phyloP scores from a whole-genome alignment of 768 basidiomycete species.

The Tylopilus sp. region DNA sequence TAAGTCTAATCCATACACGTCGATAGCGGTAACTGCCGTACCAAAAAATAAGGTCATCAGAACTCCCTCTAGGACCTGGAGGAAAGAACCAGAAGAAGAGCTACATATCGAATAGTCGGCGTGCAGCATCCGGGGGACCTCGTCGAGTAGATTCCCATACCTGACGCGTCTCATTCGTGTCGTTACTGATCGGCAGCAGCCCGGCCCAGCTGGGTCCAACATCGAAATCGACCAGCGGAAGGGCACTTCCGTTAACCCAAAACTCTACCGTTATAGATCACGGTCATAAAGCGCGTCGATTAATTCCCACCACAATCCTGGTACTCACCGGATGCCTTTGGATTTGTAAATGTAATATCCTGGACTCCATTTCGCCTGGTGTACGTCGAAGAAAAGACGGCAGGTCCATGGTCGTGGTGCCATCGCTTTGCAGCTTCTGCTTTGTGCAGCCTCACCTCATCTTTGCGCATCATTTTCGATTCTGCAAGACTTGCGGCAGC shows the following conservation, averaged over 20 bases:
- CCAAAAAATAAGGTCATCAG: constrained; percentile 78
- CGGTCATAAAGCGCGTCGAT: too few species aligned
- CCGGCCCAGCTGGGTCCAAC: constrained; percentile 76
- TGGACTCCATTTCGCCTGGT: constrained; percentile 33
- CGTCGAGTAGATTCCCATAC: constrained; percentile 26
- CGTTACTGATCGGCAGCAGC: constrained; percentile 63
- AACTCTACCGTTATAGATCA: constrained; percentile 44
- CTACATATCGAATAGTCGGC: constrained; percentile 36
- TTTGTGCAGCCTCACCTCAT: constrained; percentile 44
- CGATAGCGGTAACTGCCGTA: constrained; percentile 16
- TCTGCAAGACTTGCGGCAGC: neutral
- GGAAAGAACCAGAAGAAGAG: constrained; percentile 87
- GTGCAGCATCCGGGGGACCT: neutral
- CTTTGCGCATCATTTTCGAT: constrained; percentile 32
- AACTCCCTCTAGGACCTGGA: constrained; percentile 65
- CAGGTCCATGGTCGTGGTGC: constrained; percentile 9
- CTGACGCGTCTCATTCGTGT: constrained; percentile 63
- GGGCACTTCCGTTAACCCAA: constrained; percentile 60
- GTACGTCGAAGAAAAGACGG: neutral
- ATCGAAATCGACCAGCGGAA: constrained; percentile 71
- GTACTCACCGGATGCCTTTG: constrained; percentile 53
- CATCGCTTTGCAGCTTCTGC: constrained; percentile 46
- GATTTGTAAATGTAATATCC: constrained; percentile 71
- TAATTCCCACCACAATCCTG: too few species aligned
- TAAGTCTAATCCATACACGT: neutral